Base-by-base conservation (phyloP, 2,329 filamentous ascomycete species). In the Graphiopsis chlorocephala region DNA sequence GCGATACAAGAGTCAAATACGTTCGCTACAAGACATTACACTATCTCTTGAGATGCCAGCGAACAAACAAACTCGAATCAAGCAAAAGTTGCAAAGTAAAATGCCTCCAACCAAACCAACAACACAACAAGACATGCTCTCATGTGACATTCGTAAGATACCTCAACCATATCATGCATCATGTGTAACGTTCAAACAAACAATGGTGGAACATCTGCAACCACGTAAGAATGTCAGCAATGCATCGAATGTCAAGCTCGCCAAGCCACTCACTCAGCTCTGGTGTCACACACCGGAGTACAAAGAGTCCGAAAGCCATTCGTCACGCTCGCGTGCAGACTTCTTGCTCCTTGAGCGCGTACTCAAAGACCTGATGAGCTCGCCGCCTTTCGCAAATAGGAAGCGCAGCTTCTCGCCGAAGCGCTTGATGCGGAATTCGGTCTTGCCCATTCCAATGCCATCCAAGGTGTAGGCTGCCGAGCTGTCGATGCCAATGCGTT, bases 391-490 rank as follows among this genome's bases (percentile, higher is more conserved):
- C 56, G 72, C 73, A 65, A 77, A 74, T 17, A 78, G 58, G 35
- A 70, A 67, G 64, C 77, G 74, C 20, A 80, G 65, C 65, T 74
- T 77, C 67, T 79, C 76, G 17, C 76, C 76, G 38, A 79, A 72
- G 31, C 75, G 71, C 71, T 76, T 78, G 65, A 79, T 73, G 29
- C 74, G 71, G 63, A 79, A 78, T 65, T 79, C 78, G 10, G 75
- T 71, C 68, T 75, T 76, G 50, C 76, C 73, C 77, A 78, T 79
- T 15, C 77, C 76, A 5, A 71, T 70, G 12, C 73, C 75, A 58
- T 77, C 74, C 53, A 70, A 72, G 1, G 69, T 72, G 56, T 69
- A 66, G 20, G 70, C 69, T 15, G 7, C 58, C 69, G 33, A 58
- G 67, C 50, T 29, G 65, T 57, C 64, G 67, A 55, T 58, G 38